These are phyloP conservation scores for Copromyces sp. DNA, from an alignment of 495 filamentous ascomycete species.

Conservation along the genomic window DNA sequence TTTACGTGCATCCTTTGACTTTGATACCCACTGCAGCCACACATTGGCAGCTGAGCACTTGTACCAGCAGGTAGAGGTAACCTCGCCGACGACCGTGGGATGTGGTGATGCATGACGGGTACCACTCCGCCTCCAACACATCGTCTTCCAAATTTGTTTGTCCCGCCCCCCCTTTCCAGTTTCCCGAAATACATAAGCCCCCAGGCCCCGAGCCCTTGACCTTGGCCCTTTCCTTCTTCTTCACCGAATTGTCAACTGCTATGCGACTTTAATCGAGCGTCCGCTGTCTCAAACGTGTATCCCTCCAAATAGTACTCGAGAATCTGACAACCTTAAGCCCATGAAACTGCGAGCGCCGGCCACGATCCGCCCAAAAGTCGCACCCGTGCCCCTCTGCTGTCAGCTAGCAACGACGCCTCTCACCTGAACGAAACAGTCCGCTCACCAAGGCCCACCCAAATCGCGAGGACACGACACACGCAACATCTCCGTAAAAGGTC, in stretches of 20 bases:
- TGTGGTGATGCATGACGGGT: not conserved
- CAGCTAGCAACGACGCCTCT: not conserved
- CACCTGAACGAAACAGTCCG: not conserved
- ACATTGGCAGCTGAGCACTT: not conserved
- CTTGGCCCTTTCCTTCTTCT: not conserved
- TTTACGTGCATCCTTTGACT: not conserved
- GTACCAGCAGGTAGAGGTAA: not conserved
- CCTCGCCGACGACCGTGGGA: not conserved
- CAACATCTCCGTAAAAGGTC: not conserved
- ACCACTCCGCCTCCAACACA: not conserved
- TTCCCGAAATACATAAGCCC: not conserved
- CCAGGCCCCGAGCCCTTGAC: not conserved
- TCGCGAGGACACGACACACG: not conserved
- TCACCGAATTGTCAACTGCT: not conserved
- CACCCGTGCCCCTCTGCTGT: not conserved
- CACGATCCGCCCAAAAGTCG: not conserved
- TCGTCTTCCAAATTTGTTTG: not conserved
- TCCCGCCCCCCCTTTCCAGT: not conserved
- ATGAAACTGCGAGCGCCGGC: not conserved
- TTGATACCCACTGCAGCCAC: not conserved
- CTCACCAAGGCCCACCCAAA: not conserved
- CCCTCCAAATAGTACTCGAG: not conserved
- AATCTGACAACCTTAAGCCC: not conserved
- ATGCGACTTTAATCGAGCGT: not conserved
- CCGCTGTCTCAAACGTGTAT: not conserved